Conservation (phyloP, 73 alveolate species). For the Tetrahymena elliotti region DNA sequence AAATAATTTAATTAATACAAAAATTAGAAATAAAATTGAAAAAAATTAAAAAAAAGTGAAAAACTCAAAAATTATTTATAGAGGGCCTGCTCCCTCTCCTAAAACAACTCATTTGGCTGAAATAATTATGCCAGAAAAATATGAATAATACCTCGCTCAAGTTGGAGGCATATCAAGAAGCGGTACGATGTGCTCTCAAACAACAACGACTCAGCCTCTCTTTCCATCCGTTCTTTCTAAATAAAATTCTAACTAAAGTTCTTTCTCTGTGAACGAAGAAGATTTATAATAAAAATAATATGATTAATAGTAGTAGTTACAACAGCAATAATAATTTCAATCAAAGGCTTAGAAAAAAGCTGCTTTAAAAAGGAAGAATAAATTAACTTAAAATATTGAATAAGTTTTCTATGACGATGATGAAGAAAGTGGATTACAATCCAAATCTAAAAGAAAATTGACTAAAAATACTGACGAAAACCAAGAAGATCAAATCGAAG, state of each 20-base stretch:
- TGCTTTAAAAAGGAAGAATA: background rate
- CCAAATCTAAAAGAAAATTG: background rate
- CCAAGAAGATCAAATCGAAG: background rate
- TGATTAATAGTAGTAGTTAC: background rate
- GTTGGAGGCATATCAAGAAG: background rate
- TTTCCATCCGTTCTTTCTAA: background rate
- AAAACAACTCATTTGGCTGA: background rate
- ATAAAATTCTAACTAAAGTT: background rate
- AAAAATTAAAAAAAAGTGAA: background rate
- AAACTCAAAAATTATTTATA: background rate
- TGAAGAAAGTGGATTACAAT: background rate
- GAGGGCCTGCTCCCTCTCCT: slow-evolving; percentile 1
- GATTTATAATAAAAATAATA: background rate
- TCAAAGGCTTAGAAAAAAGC: background rate
- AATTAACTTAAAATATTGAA: background rate
- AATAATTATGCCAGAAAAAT: background rate
- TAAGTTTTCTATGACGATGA: background rate
- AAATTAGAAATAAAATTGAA: background rate
- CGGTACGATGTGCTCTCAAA: background rate
- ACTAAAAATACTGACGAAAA: background rate
- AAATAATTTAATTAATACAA: background rate
- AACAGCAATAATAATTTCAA: background rate
- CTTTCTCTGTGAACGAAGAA: background rate
- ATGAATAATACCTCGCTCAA: background rate
- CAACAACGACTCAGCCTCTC: background rate